A percentile compares a stretch with the other conserved stretches of the same genome.
Evolutionary conservation across 179 eudicot genomes (phyloP).

Genomic region (Amaranthus tricolor): DNA sequence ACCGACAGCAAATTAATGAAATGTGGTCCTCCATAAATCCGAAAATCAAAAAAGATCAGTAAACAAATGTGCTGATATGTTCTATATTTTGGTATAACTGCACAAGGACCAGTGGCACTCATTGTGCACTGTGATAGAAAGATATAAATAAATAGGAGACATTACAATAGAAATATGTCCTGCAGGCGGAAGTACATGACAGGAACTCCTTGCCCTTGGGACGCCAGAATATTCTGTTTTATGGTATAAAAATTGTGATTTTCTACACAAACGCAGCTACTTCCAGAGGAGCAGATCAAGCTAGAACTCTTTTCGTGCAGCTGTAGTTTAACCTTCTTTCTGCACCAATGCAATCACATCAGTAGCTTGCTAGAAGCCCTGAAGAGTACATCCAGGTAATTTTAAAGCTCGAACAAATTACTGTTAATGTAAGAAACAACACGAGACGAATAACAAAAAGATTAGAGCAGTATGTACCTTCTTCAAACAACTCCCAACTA

Average conservation of each 20-base stretch:
- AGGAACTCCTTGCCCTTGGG: background rate
- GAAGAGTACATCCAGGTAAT: background rate
- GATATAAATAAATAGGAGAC: background rate
- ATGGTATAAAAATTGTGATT: background rate
- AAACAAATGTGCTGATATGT: background rate
- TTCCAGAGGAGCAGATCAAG: conserved; percentile 2
- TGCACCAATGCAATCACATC: background rate
- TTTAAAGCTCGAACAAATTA: background rate
- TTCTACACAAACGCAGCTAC: background rate
- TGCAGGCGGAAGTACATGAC: background rate
- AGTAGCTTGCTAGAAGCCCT: background rate
- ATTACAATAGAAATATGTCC: background rate
- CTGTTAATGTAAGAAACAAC: background rate
- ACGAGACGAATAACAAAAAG: background rate
- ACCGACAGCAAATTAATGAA: background rate
- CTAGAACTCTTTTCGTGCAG: background rate
- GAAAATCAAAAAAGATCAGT: background rate
- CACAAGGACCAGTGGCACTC: background rate
- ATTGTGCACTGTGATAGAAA: conserved; percentile 9
- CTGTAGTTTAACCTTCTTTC: conserved; percentile 6
- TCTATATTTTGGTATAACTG: background rate
- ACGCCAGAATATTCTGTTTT: background rate
- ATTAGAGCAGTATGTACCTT: background rate
- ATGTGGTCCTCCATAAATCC: background rate
- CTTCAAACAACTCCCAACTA: conserved; percentile 9